Evolutionary conservation across 2,329 filamentous ascomycete species (phyloP), one percentile per base, ranked within the genome.

Genomic region (Pezicula radicicola): DNA sequence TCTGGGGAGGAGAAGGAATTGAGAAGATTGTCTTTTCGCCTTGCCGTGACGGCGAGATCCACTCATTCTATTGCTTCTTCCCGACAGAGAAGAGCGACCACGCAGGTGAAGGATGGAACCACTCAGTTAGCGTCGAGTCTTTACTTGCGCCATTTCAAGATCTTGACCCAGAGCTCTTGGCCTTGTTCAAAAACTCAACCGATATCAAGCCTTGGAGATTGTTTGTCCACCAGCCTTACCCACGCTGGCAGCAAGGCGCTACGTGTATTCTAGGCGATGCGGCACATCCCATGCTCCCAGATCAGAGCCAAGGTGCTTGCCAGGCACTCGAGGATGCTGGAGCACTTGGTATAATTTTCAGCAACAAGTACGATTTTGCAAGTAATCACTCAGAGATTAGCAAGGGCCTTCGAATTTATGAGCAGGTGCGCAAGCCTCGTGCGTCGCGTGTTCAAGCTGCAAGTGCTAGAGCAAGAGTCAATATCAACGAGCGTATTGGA

Each of bases 221-320:
- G 16, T 47, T 52, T 15, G 53, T 82, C 13, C 84, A 87, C 64
- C 35, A 56, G 35, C 81, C 81, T 2, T 87, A 87, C 54, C 76
- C 77, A 0, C 80, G 81, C 58, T 71, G 81, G 50, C 68, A 74
- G 45, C 78, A 78, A 57, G 68, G 66, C 16, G 72, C 67, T 21
- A 75, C 77, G 0, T 83, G 79, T 46, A 68, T 88, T 1, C 64
- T 88, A 13, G 85, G 85, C 4, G 85, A 88, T 60, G 84, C 85
- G 6, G 83, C 75, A 2, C 84, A 87, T 58, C 84, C 84, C 2
- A 85, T 85, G 81, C 81, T 87, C 78, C 83, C 84, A 1, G 77
- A 88, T 61, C 85, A 88, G 63, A 84, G 80, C 51, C 85, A 89
- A 65, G 85, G 71, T 6, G 69, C 68, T 1, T 73, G 69, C 50